Base-by-base conservation (phyloP, 805 yeast species). In the Schizosaccharomyces japonicus region DNA sequence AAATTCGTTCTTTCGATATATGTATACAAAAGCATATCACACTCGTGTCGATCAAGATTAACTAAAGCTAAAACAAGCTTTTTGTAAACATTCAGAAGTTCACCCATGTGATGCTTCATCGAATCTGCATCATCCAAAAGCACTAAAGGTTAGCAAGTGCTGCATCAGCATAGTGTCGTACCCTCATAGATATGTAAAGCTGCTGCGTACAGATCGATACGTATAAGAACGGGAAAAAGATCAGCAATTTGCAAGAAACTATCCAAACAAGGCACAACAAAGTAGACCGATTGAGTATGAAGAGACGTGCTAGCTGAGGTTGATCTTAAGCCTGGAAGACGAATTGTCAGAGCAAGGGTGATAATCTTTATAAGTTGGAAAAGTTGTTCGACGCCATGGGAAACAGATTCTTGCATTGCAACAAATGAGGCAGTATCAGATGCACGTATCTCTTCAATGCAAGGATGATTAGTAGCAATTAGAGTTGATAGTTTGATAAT, bases 351-450 rank as follows among this genome's bases (percentile, higher is more conserved):
- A 0, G 81, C 77, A 19, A 76, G 65, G 64, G 80, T 66, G 15
- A 73, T 70, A 4, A 84, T 69, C 52, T 94, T 67, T 46, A 84
- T 61, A 25, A 85, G 64, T 57, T 87, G 95, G 59, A 87, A 82
- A 40, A 83, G 62, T 55, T 80, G 82, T 54, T 82, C 93, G 48
- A 80, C 76, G 47, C 75, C 77, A 27, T 65, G 61, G 30, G 69
- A 63, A 49, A 74, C 63, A 32, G 64, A 53, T 19, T 25, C 27
- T n/a, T 36, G 27, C 23, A 36, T 8, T 19, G 42, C 17, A 2
- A 27, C 23, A 5, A 36, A 25, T 19, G 42, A 36, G 23, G 17
- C 42, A 19, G 25, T 36, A 19, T 36, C 42, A 21, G 27, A 36
- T n/a, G 6, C 25, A 13, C 23, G 17, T n/a, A 36, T 7, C 15